A percentile compares a stretch with the other conserved stretches of the same genome.
These are phyloP conservation scores for Nepenthes mirabilis DNA, from an alignment of 148 eudicot genomes.

Conservation along the genomic window DNA sequence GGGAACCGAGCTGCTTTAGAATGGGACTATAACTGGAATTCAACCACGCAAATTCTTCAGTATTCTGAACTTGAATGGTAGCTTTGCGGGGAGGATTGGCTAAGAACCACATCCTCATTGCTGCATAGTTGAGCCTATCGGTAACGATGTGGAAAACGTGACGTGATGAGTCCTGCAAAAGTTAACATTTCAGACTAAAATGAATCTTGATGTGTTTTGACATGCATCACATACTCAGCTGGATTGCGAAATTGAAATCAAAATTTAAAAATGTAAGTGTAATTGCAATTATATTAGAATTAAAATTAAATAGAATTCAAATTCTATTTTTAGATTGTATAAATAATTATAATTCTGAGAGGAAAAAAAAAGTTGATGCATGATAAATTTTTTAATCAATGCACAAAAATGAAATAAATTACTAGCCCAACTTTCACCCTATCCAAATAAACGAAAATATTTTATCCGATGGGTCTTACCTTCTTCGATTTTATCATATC, in stretches of 20 bases:
- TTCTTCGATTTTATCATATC: no score
- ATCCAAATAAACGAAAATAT: no score
- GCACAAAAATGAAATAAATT: no score
- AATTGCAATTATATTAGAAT: no score
- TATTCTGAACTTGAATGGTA: constrained; percentile 60
- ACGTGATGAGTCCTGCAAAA: constrained; percentile 55
- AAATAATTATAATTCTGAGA: not conserved
- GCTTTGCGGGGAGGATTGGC: constrained; percentile 58
- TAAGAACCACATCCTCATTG: constrained; percentile 95
- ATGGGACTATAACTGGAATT: constrained; percentile 88
- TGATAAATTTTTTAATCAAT: not conserved
- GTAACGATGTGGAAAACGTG: constrained; percentile 85
- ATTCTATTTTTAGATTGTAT: no score
- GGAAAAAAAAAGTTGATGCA: not conserved
- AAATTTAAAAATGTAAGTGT: not conserved
- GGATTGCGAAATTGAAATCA: not conserved
- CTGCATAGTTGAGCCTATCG: constrained; percentile 82
- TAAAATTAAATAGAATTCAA: no score
- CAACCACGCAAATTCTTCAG: constrained; percentile 83
- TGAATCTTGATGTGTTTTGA: not conserved
- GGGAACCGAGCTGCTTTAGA: constrained; percentile 66
- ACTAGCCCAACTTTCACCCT: no score
- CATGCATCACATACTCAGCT: no score
- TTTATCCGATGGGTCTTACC: no score
- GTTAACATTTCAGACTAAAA: constrained; percentile 1